Evolutionary conservation across 495 filamentous ascomycete genomes (phyloP).

Genomic region (Pyrenula massariospora): DNA sequence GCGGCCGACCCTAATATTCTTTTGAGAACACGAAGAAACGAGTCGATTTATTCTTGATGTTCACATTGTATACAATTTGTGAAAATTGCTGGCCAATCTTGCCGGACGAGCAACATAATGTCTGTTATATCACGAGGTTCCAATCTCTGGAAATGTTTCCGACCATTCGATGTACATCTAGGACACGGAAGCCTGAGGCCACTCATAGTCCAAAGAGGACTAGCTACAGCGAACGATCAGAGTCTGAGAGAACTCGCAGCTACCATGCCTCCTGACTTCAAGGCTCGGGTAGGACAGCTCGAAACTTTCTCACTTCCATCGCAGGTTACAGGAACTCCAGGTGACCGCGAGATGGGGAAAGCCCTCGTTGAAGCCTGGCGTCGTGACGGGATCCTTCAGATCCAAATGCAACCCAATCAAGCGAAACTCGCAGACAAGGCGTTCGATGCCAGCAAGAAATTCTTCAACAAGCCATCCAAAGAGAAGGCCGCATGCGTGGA

Average conservation of each 20-base stretch:
- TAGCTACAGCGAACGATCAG: not conserved
- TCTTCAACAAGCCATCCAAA: slow-evolving; percentile 19
- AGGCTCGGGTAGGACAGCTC: slow-evolving; percentile 17
- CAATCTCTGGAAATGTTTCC: not conserved
- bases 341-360: slow-evolving; percentile 17
- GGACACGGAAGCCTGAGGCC: not conserved
- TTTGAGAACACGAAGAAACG: not conserved
- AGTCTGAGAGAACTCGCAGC: not conserved
- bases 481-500: slow-evolving; percentile 30
- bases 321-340: slow-evolving; percentile 11
- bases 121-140: not conserved
- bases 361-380: slow-evolving; percentile 26
- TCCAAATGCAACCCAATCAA: slow-evolving; percentile 18
- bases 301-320: slow-evolving; percentile 22
- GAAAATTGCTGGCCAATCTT: not conserved
- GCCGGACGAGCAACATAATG: not conserved
- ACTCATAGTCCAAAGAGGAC: not conserved
- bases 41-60: not conserved
- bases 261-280: slow-evolving; percentile 24
- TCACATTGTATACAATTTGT: not conserved
- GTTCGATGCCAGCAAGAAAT: slow-evolving; percentile 18
- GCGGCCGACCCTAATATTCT: not conserved
- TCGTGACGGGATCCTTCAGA: slow-evolving; percentile 29
- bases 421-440: slow-evolving; percentile 13
- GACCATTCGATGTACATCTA: not conserved